phyloP scores from a whole-genome alignment of 2,329 filamentous ascomycete species.

The Geosmithia morbida region DNA sequence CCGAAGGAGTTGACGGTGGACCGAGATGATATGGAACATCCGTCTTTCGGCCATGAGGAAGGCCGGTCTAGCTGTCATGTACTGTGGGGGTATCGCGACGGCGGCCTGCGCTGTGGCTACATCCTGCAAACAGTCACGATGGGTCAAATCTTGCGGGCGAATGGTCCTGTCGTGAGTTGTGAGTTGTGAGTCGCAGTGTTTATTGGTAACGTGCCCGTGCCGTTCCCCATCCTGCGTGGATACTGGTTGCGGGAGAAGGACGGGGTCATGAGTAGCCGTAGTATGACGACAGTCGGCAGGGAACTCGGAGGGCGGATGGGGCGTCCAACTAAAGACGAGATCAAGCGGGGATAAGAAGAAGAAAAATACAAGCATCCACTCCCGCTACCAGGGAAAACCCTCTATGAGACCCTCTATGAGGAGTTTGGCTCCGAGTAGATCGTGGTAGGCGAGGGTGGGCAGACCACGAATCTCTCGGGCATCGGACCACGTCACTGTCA shows the following conservation, averaged over 20 bases:
- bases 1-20: too few species aligned
- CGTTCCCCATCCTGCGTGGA: background rate
- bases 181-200: constrained; percentile 17
- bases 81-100: constrained; percentile 40
- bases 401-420: constrained; percentile 2
- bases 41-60: constrained; percentile 31
- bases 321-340: background rate
- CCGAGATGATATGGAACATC: constrained; percentile 31
- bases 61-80: constrained; percentile 31
- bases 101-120: constrained; percentile 35
- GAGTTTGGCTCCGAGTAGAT: constrained; percentile 1
- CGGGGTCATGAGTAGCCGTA: background rate
- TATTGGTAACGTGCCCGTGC: constrained; percentile 13
- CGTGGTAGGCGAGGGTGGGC: background rate
- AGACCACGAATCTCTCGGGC: too few species aligned
- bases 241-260: background rate
- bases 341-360: constrained; percentile 1
- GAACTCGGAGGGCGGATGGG: background rate
- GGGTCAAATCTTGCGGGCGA: background rate
- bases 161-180: constrained; percentile 2
- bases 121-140: constrained; percentile 17
- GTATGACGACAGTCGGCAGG: background rate
- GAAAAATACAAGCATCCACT: constrained; percentile 1
- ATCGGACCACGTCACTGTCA: too few species aligned
- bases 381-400: constrained; percentile 1